Evolutionary conservation across 1,284 basidiomycete genomes (phyloP), one percentile per base, ranked within the genome.

Genomic region (Boletus mariae): DNA sequence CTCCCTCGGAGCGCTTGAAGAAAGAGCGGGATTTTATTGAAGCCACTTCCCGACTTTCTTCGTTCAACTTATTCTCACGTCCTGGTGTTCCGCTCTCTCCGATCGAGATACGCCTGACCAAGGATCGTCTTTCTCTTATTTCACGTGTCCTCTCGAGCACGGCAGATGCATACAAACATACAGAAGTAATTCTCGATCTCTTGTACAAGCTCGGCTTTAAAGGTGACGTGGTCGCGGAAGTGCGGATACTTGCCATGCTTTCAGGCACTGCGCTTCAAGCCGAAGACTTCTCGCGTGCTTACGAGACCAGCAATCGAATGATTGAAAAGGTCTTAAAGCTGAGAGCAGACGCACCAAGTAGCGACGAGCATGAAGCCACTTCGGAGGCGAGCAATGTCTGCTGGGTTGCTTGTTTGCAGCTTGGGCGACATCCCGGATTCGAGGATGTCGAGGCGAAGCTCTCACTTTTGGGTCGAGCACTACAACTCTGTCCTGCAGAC

Each of bases 1-100:
- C 75, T 4, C 69, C 76, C 11, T 87, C 92, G 0, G 78, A 84
- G 9, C 75, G 75, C 0, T 79, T 94, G 52, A 62, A 71, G 12
- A 77, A 75, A 58, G 92, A 97, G 68, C 87, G 86, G 54, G 88
- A 93, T 57, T 97, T 97, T 69, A 96, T 98, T 57, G 93, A 97
- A 74, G 94, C 94, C 1, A 98, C 95, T 0, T 87, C 88, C 51
- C 80, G 90, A 32, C 81, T 98, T 48, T 85, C 84, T 40, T 88
- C 92, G 25, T 92, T 89, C 77, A 89, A 92, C 57, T 77, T 94
- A 51, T 78, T 78, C 62, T 87, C 90, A 12, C 79, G 82, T 20
- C 82, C 83, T 7, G 88, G 90, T 34, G 82, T 88, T 37, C 80
- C 85, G 2, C 85, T 97, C 49, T 83, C 92, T 5, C 94, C 94